These are phyloP conservation scores for Primulina eburnea DNA, from an alignment of 257 asterid genomes.

Conservation along the genomic window DNA sequence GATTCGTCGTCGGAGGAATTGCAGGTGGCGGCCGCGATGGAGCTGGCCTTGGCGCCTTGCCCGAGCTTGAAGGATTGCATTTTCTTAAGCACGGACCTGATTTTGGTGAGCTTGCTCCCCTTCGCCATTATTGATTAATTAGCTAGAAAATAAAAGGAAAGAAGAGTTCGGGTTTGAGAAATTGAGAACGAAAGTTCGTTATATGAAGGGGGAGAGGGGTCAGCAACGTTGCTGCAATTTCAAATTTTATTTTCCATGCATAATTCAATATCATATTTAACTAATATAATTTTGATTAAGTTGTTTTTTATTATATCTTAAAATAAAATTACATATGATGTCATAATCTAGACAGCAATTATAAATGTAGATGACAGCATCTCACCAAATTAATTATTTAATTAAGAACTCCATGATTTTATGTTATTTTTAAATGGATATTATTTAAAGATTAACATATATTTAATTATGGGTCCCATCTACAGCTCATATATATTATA, in stretches of 20 bases:
- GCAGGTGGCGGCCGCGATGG: constrained; percentile 43
- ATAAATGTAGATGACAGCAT: too few species aligned
- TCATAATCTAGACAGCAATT: too few species aligned
- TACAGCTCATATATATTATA: neutral
- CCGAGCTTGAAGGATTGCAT: constrained; percentile 93
- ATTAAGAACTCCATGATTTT: too few species aligned
- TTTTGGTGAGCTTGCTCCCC: constrained; percentile 77
- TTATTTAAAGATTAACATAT: neutral
- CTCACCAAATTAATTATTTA: too few species aligned
- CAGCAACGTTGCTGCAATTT: neutral
- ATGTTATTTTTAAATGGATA: too few species aligned
- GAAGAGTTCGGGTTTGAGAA: constrained; percentile 23
- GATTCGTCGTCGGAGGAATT: constrained; percentile 38
- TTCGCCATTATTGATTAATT: constrained; percentile 50
- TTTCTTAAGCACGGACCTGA: constrained; percentile 82
- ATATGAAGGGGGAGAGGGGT: constrained; percentile 20
- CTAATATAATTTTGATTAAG: neutral
- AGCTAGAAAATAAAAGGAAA: neutral
- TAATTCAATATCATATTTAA: too few species aligned
- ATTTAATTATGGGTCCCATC: neutral
- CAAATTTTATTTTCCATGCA: neutral
- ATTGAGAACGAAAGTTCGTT: constrained; percentile 10
- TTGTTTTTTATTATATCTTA: too few species aligned
- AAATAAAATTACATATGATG: too few species aligned
- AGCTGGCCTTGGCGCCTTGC: constrained; percentile 36